Evolutionary conservation across 202 grass and related monocot genomes (phyloP), one percentile per base, ranked within the genome.

Genomic region (Musa balbisiana): DNA sequence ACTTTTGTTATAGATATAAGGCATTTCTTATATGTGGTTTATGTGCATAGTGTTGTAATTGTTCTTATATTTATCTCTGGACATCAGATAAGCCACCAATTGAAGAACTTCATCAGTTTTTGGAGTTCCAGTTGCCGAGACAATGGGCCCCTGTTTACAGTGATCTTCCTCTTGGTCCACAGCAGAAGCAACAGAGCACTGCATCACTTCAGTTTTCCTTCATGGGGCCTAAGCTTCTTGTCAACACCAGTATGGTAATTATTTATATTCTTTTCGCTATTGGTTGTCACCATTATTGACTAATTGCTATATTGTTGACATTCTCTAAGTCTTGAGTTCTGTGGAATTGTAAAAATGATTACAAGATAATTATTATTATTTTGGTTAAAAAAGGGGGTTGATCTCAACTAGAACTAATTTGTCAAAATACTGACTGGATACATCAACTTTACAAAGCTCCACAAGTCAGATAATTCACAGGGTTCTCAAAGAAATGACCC

Each of bases 101-200:
- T 16, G 87, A 89, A 84, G 94, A 98, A 76, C 83, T 98, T 56
- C 90, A 91, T 69, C 90, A 98, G 50, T 98, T 98, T 84, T 80
- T 98, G 81, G 94, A 98, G 81, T 98, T 98, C 71, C 94, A 98
- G 76, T 83, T 98, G 79, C 91, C 90, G 75, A 89, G 90, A 71
- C 94, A 98, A 64, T 98, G 94, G 94, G 94, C 91, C 21, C 94
- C 94, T 81, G 88, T 98, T 75, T 93, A 98, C 16, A 81, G 87
- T 64, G 94, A 98, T 65, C 85, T 98, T 8, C 88, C 90, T 69
- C 85, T 98, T 64, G 94, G 91, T 67, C 94, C 88, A 82, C 94
- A 98, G 68, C 84, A 85, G 74, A 98, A 74, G 89, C 88, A 81
- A 58, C 88, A 93, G 79, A 86, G 74, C 73, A 93, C 77, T 82